Evolutionary conservation across 495 filamentous ascomycete species (phyloP), one percentile per base, ranked within the genome.

Genomic region (Monascus purpureus): DNA sequence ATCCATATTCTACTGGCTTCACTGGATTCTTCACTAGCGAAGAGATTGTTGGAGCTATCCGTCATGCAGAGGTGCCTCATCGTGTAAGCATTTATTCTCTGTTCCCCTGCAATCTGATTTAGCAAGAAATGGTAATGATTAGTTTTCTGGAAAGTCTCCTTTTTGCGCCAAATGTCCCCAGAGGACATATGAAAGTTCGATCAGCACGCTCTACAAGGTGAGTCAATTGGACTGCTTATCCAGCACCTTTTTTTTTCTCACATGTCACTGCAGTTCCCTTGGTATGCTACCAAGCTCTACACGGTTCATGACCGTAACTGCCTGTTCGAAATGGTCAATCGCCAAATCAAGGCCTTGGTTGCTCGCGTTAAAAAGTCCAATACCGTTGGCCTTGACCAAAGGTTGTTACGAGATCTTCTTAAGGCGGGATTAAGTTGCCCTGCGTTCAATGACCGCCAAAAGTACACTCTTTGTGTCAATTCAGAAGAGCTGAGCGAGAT

Each of bases 201-300:
- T 84, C 39, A 80, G 72, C 40, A 82, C 75, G 0, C 55, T 90
- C 31, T 68, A 69, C 43, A 90, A 87, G 62, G 62, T 77, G 41
- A 35, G 46, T 20, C 3, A 24, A 17, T 17, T 29, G 20, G 14
- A 11, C 11, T 32, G 25, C 17, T 23, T 32, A 12, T 13, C 6
- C 9, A 18, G 17, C 29, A 28, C 13, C 24, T 40, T 37, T 31
- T 35, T 25, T 33, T 19, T 41, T 32, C 9, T 24, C 29, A 29
- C 17, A 31, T 29, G 8, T 33, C 16, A 12, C 22, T 25, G 13
- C 29, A 74, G 71, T 77, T 67, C 39, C 82, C 82, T 0, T 90
- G 82, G 82, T 67, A 68, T 23, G 62, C 65, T 17, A 53, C 68
- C 1, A 52, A 72, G 17, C 29, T 65, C 37, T 78, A 84, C 55